Base-by-base conservation (phyloP, 2,329 filamentous ascomycete species). In the Venturia nashicola region DNA sequence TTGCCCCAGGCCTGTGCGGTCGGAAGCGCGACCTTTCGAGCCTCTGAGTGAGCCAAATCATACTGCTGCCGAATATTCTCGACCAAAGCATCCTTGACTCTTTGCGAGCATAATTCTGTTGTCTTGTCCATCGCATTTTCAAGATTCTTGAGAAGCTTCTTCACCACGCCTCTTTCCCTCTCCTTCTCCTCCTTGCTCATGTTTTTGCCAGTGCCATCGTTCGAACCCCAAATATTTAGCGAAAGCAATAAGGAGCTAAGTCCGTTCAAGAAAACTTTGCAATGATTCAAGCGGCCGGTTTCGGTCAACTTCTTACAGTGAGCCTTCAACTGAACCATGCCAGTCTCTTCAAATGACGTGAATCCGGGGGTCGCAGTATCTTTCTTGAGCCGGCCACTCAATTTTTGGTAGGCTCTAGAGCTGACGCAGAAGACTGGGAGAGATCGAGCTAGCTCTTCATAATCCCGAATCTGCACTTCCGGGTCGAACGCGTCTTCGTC, bases 401-500 rank as follows among this genome's bases (percentile, higher is more conserved):
- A 72, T 68, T 84, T 83, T 67, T 88, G 84, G 63, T 86, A 88
- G 0, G 81, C 84, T 55, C 81, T 76, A 59, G 81, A 83, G 65
- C 82, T 85, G 18, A 88, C 82, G 66, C 85, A 88, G 68, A 87
- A 89, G 1, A 88, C 84, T 0, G 84, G 81, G 0, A 89, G 74
- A 0, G 75, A 76, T 9, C 71, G 71, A 0, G 82, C 83, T 8
- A 87, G 77, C 54, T 82, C 72, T 0, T 82, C 78, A 62, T 88
- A 88, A 68, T 87, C 79, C 11, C 83, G 78, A 2, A 76, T 55
- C 7, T 85, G 80, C n/a, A 78, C 69, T 1, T 82, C 78, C 0
- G 82, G 82, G 66, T 86, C 74, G 67, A 85, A 85, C 9, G 76
- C 76, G 0, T 76, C 77, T 23, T 81, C 81, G 55, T 86, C 78